Base-by-base conservation (phyloP, 2,329 filamentous ascomycete species). In the Ophidiomyces ophidiicola region DNA sequence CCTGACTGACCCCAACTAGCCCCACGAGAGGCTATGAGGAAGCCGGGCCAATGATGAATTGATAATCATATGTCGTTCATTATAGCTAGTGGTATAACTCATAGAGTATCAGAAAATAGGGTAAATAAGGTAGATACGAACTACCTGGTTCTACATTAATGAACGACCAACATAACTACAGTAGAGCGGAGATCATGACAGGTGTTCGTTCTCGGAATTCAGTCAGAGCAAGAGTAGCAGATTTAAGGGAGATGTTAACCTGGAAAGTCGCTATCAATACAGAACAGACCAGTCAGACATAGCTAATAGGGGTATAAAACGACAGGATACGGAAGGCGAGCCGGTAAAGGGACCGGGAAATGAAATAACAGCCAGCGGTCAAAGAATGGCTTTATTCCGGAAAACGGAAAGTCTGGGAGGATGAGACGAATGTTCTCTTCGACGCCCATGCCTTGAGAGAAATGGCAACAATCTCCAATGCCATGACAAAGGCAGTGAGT, bases 391-490 rank as follows among this genome's bases (percentile, higher is more conserved):
- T 19, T 39, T 30, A 47, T 12, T 28, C 43, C 8, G 55, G 48
- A 39, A 59, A 60, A 10, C 47, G 52, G 46, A 51, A 60, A 10
- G 48, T 43, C 30, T 49, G 47, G n/a, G 55, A 46, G 38, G 50
- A 49, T 4, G 55, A 46, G 14, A 51, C 50, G 30, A 50, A 46
- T 42, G 68, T 60, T 42, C 57, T 65, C 52, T 62, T 65, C 11
- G 74, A 61, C 3, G 84, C 85, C 85, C 85, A 93, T 18, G 86
- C 87, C 62, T 94, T 94, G 55, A 94, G 63, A 18, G 85, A 80
- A 44, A 94, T 74, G 7, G 82, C 66, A 19, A 86, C 53, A 14
- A 92, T 72, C 39, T 81, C 72, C 78, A 83, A 94, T 0, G 86
- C 78, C 82, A 94, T 88, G 36, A 93, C 60, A 36, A 94, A 68